Percentiles rank a stretch among this genome's conserved stretches.
Evolutionary conservation across 768 basidiomycete species (phyloP).

Genomic region (Leucocoprinus sp.): DNA sequence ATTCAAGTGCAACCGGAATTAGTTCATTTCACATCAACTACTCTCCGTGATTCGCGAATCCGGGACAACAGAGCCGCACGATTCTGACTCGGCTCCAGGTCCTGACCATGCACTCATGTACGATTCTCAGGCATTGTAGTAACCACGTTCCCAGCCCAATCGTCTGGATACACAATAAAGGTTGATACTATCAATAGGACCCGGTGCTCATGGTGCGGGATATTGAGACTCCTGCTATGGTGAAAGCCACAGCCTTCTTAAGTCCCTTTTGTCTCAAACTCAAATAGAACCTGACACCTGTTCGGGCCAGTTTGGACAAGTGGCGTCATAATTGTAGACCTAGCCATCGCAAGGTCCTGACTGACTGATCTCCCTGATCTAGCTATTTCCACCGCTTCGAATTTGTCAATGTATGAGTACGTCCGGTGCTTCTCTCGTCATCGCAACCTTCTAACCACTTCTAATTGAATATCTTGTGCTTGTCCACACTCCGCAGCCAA

Average conservation of each 20-base stretch:
- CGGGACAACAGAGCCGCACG: background rate
- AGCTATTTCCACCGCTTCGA: conserved; percentile 11
- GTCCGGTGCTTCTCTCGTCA: conserved; percentile 20
- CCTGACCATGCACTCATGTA: background rate
- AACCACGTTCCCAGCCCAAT: background rate
- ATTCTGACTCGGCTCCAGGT: background rate
- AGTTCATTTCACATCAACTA: background rate
- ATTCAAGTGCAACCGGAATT: too few species aligned
- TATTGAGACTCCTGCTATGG: background rate
- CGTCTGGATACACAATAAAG: too few species aligned
- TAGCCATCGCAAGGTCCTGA: background rate
- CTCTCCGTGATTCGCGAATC: conserved; percentile 8
- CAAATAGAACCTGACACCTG: conserved; percentile 3
- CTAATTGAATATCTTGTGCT: conserved; percentile 7
- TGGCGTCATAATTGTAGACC: conserved; percentile 7
- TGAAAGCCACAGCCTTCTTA: background rate
- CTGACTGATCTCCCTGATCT: conserved; percentile 19
- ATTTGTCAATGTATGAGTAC: conserved; percentile 10
- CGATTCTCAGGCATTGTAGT: background rate
- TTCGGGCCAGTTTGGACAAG: conserved; percentile 2
- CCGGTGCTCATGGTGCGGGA: background rate
- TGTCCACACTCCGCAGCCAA: conserved; percentile 10
- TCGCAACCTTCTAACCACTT: conserved; percentile 15
- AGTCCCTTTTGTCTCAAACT: background rate
- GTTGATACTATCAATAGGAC: too few species aligned